phyloP scores from a whole-genome alignment of 2,329 filamentous ascomycete genomes.

The Mycosphaerella sp. region DNA sequence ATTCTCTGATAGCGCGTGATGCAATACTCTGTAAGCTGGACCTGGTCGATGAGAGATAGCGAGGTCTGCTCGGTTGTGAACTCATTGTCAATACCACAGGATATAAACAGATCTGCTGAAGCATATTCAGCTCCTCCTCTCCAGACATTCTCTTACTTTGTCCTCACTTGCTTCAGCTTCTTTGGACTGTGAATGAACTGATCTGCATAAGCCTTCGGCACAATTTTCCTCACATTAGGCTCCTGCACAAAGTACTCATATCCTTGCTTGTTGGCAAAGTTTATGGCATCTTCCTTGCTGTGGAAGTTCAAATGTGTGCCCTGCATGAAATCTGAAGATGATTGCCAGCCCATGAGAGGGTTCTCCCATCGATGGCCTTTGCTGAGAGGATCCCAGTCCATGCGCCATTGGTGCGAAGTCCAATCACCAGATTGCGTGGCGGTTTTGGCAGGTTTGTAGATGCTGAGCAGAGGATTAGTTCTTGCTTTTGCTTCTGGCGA shows the following conservation, averaged over 20 bases:
- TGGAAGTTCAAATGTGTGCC: slow-evolving; percentile 87
- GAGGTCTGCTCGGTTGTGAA: not conserved
- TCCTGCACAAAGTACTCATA: slow-evolving; percentile 99
- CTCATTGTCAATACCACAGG: slow-evolving; percentile 5
- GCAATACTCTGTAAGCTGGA: not conserved
- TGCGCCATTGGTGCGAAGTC: slow-evolving; percentile 80
- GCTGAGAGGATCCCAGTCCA: slow-evolving; percentile 93
- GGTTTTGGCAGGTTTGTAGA: slow-evolving; percentile 87
- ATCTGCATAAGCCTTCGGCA: slow-evolving; percentile 92
- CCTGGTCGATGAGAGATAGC: not conserved
- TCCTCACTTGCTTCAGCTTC: slow-evolving; percentile 75
- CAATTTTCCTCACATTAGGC: slow-evolving; percentile 78
- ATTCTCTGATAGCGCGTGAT: not conserved
- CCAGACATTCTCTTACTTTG: slow-evolving; percentile 55
- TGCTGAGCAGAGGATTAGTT: slow-evolving; percentile 50
- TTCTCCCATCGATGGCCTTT: slow-evolving; percentile 99
- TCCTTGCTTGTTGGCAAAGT: slow-evolving; percentile 96
- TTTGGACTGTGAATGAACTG: slow-evolving; percentile 83
- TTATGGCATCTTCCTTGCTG: slow-evolving; percentile 87
- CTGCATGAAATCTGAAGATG: slow-evolving; percentile 90
- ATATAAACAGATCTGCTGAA: slow-evolving; percentile 3
- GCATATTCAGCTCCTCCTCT: not conserved
- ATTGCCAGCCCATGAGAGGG: slow-evolving; percentile 97
- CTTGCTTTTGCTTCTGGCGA: not conserved
- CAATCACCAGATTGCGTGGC: slow-evolving; percentile 91